These are phyloP conservation scores for Trematosphaeria pertusa DNA, from an alignment of 2,329 filamentous ascomycete genomes.

Conservation along the genomic window DNA sequence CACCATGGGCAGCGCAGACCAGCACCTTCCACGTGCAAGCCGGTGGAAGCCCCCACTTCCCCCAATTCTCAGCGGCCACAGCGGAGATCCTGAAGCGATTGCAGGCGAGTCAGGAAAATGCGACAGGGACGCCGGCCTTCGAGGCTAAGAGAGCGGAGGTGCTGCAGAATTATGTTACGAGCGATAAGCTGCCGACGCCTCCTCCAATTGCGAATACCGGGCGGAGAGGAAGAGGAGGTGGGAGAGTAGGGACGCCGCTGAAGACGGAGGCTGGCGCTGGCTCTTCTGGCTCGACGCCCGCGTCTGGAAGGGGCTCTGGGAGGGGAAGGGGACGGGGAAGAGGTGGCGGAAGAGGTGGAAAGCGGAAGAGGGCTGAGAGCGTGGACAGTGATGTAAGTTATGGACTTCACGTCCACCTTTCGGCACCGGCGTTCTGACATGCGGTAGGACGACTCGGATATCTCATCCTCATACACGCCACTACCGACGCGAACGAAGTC, in stretches of 20 bases:
- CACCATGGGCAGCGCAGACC: constrained; percentile 38
- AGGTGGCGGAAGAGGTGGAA: constrained; percentile 46
- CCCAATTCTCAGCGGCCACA: constrained; percentile 48
- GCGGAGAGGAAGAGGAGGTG: constrained; percentile 43
- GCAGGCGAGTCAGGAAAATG: constrained; percentile 43
- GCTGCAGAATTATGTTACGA: constrained; percentile 54
- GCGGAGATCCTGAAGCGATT: constrained; percentile 51
- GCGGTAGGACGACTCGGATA: constrained; percentile 46
- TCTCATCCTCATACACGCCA: constrained; percentile 57
- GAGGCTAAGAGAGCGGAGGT: constrained; percentile 56
- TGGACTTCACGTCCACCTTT: constrained; percentile 1
- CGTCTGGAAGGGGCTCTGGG: constrained; percentile 43
- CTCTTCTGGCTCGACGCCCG: constrained; percentile 29
- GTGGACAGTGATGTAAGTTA: constrained; percentile 45
- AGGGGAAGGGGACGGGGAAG: constrained; percentile 46
- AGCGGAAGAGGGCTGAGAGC: constrained; percentile 49
- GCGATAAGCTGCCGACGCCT: constrained; percentile 51
- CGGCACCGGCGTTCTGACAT: constrained; percentile 20
- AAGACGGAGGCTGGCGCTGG: constrained; percentile 39
- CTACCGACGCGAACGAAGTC: constrained; percentile 75
- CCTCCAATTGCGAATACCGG: constrained; percentile 38
- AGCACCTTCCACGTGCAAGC: constrained; percentile 29
- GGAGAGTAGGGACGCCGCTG: constrained; percentile 40
- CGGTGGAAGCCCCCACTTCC: constrained; percentile 26
- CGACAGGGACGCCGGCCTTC: constrained; percentile 49